Percentiles rank a stretch among this genome's conserved stretches.
These are phyloP conservation scores for Athelia psychrophila DNA, from an alignment of 1,284 basidiomycete species.

Conservation along the genomic window DNA sequence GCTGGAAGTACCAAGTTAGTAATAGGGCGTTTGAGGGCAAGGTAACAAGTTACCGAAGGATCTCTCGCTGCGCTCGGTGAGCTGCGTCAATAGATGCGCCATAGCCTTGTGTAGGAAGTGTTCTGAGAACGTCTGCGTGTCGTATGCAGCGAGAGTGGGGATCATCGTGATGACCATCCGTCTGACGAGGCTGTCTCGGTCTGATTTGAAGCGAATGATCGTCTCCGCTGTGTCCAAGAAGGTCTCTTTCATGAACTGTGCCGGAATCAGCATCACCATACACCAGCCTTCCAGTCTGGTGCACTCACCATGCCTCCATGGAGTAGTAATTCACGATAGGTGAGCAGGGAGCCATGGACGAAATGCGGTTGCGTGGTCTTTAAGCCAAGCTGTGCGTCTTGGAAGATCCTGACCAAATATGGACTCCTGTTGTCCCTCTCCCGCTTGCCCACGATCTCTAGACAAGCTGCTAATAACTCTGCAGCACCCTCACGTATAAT, in stretches of 20 bases:
- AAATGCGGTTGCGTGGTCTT: conserved; percentile 81
- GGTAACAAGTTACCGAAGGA: conserved; percentile 71
- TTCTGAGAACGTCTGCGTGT: conserved; percentile 87
- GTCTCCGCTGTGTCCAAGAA: conserved; percentile 90
- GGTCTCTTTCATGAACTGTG: conserved; percentile 90
- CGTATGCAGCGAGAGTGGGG: conserved; percentile 91
- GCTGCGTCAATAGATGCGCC: conserved; percentile 84
- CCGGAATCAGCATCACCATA: conserved; percentile 4
- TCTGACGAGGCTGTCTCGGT: conserved; percentile 83
- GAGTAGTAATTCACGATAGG: conserved; percentile 88
- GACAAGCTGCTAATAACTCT: conserved; percentile 84
- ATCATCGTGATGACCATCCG: conserved; percentile 94
- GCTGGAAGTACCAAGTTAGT: too few species aligned
- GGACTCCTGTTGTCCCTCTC: conserved; percentile 68
- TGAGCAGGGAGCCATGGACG: conserved; percentile 94
- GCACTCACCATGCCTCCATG: conserved; percentile 87
- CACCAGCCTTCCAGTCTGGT: neutral
- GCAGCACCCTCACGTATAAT: conserved; percentile 91
- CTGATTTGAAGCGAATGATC: conserved; percentile 86
- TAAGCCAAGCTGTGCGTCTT: conserved; percentile 87
- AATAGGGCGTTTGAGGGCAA: too few species aligned
- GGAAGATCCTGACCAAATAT: conserved; percentile 77
- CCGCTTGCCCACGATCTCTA: conserved; percentile 79
- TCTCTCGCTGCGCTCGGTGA: conserved; percentile 88
- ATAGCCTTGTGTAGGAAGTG: conserved; percentile 91